Percentiles rank a stretch among this genome's conserved stretches.
Evolutionary conservation across 129 eudicot species (phyloP).

Genomic region (Artemisia tridentata): DNA sequence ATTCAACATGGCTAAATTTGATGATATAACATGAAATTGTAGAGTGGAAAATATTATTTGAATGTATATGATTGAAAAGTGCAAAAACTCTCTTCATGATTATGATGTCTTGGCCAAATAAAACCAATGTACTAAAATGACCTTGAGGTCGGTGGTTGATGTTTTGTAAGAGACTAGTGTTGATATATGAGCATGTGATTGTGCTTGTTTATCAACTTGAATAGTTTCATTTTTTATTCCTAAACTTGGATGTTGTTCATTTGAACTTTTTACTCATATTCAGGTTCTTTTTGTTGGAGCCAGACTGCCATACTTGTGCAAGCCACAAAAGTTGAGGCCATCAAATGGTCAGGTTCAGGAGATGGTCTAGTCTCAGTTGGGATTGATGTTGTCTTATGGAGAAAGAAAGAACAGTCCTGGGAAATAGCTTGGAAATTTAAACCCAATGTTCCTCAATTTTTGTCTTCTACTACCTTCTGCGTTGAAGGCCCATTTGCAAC

Average conservation of each 20-base stretch:
- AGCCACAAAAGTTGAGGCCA: constrained; percentile 53
- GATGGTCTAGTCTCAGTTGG: constrained; percentile 93
- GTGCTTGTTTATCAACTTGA: constrained; percentile 10
- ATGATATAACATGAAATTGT: constrained; percentile 5
- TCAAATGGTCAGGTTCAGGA: constrained; percentile 86
- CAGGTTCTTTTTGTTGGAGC: constrained; percentile 99
- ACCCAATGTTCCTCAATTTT: constrained; percentile 57
- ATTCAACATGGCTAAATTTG: background rate
- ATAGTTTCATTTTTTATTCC: constrained; percentile 16
- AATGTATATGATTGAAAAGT: no score
- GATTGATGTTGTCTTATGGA: constrained; percentile 69
- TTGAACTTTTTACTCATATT: constrained; percentile 77
- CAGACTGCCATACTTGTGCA: constrained; percentile 82
- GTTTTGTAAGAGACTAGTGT: background rate
- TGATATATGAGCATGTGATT: background rate
- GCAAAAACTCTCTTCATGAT: background rate
- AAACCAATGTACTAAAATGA: background rate
- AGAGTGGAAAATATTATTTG: no score
- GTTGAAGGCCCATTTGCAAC: constrained; percentile 73
- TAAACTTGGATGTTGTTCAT: constrained; percentile 36
- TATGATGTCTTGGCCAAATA: constrained; percentile 7
- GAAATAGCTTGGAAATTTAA: constrained; percentile 75
- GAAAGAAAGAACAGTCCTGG: constrained; percentile 62
- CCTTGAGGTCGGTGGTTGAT: background rate
- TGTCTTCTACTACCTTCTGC: constrained; percentile 74